A percentile compares a stretch with the other conserved stretches of the same genome.
Evolutionary conservation across 1,284 basidiomycete genomes (phyloP).

Genomic region (Apiotrichum montevideense): DNA sequence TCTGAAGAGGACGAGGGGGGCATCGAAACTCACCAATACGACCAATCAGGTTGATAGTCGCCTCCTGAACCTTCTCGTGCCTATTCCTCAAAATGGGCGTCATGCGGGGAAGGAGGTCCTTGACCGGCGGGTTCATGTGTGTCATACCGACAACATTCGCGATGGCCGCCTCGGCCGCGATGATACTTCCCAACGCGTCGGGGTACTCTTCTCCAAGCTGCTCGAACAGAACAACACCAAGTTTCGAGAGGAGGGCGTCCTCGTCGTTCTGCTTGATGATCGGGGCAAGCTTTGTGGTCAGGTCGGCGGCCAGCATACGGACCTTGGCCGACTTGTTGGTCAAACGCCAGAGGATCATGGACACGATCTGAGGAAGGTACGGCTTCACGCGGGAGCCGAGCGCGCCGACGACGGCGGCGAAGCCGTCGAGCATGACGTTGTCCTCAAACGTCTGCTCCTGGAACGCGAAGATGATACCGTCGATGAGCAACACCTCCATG

Average conservation of each 20-base stretch:
- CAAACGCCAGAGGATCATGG: slow-evolving; percentile 97
- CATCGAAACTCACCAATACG: slow-evolving; percentile 65
- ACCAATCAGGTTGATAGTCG: slow-evolving; percentile 98
- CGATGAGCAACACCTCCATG: slow-evolving; percentile 86
- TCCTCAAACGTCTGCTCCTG: slow-evolving; percentile 99
- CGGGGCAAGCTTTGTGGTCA: slow-evolving; percentile 88
- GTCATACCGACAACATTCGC: slow-evolving; percentile 99
- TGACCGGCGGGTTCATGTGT: slow-evolving; percentile 99
- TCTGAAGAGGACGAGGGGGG: slow-evolving; percentile 5
- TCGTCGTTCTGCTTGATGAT: slow-evolving; percentile 99
- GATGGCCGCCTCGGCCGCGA: slow-evolving; percentile 95
- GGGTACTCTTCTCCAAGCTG: slow-evolving; percentile 99
- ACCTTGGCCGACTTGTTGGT: slow-evolving; percentile 99
- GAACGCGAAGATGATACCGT: slow-evolving; percentile 99
- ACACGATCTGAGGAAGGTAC: slow-evolving; percentile 97
- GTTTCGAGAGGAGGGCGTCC: slow-evolving; percentile 89
- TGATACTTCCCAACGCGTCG: slow-evolving; percentile 96
- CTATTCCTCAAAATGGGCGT: slow-evolving; percentile 97
- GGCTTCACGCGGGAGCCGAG: slow-evolving; percentile 98
- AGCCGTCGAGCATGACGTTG: slow-evolving; percentile 97
- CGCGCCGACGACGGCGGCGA: slow-evolving; percentile 93
- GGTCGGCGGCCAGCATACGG: slow-evolving; percentile 94
- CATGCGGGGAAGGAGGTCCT: slow-evolving; percentile 97
- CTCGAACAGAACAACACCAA: slow-evolving; percentile 95
- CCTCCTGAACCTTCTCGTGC: slow-evolving; percentile 99